phyloP scores from a whole-genome alignment of 305 asterid species.

The Fraxinus greggii region DNA sequence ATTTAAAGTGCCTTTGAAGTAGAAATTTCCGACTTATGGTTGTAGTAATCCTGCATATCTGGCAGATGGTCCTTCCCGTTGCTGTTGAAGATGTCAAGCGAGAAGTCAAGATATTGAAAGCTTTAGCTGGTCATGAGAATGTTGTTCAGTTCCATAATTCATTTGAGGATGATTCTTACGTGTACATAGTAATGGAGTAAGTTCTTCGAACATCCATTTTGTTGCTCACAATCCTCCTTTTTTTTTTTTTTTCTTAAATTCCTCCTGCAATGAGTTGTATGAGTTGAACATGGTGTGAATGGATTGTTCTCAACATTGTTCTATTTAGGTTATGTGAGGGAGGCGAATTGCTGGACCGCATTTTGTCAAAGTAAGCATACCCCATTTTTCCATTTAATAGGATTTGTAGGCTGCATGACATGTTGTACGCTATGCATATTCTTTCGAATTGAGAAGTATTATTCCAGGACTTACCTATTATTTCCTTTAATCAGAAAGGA shows the following conservation, averaged over 20 bases:
- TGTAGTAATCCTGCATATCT: conserved; percentile 19
- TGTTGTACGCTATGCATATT: neutral
- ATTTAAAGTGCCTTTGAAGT: neutral
- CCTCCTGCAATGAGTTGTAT: conserved; percentile 15
- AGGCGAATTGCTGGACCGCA: conserved; percentile 85
- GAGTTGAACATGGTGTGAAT: conserved; percentile 11
- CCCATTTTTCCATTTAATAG: neutral
- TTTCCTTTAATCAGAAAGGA: conserved; percentile 66
- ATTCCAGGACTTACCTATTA: conserved; percentile 16
- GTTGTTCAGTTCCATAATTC: conserved; percentile 78
- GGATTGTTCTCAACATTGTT: conserved; percentile 13
- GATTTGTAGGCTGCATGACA: conserved; percentile 7
- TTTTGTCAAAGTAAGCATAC: conserved; percentile 73
- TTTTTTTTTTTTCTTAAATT: no score
- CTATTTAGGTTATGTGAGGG: conserved; percentile 72
- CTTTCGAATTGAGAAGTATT: conserved; percentile 20
- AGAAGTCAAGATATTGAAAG: conserved; percentile 81
- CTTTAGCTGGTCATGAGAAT: conserved; percentile 77
- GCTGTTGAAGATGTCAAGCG: conserved; percentile 85
- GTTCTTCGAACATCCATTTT: conserved; percentile 23
- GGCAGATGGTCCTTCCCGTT: conserved; percentile 77
- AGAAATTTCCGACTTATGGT: neutral
- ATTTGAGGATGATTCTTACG: conserved; percentile 67
- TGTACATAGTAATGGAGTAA: conserved; percentile 84
- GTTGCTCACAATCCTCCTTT: neutral